Evolutionary conservation across 2,329 filamentous ascomycete species (phyloP).

Genomic region (Stagonosporopsis tanaceti): DNA sequence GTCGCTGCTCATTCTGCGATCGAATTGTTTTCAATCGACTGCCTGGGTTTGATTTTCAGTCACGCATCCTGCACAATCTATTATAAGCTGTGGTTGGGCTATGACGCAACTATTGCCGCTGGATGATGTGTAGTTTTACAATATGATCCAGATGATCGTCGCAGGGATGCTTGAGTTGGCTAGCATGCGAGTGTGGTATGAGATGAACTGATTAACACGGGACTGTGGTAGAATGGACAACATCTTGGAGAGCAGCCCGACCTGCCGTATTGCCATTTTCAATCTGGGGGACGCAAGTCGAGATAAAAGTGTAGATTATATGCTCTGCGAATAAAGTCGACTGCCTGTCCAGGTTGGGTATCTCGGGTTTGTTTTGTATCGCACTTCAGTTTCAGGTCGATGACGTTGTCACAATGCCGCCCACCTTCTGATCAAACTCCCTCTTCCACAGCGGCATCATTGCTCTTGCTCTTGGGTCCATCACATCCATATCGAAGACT

Average conservation of each 20-base stretch:
- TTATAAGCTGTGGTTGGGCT: too few relatives aligned
- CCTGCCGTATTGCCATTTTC: too few relatives aligned
- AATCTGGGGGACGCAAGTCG: neutral
- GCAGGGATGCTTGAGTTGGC: neutral
- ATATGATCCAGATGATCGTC: neutral
- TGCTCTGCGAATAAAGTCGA: neutral
- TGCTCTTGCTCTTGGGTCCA: conserved; percentile 24
- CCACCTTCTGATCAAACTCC: conserved; percentile 34
- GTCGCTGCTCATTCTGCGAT: too few relatives aligned
- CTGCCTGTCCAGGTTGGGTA: neutral
- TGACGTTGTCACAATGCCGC: conserved; percentile 31
- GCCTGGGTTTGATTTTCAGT: too few relatives aligned
- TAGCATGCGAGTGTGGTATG: neutral
- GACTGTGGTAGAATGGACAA: neutral
- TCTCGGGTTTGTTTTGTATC: neutral
- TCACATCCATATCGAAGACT: conserved; percentile 28
- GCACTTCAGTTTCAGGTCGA: neutral
- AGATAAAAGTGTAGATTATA: neutral
- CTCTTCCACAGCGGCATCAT: conserved; percentile 48
- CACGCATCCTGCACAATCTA: too few relatives aligned
- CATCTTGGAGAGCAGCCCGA: neutral
- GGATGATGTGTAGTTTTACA: too few relatives aligned
- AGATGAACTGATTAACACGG: too few relatives aligned
- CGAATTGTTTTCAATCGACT: too few relatives aligned
- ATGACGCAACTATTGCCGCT: too few relatives aligned